A percentile compares a stretch with the other conserved stretches of the same genome.
Evolutionary conservation across 1,139 yeast genomes (phyloP).

Genomic region (Taphrina confusa): DNA sequence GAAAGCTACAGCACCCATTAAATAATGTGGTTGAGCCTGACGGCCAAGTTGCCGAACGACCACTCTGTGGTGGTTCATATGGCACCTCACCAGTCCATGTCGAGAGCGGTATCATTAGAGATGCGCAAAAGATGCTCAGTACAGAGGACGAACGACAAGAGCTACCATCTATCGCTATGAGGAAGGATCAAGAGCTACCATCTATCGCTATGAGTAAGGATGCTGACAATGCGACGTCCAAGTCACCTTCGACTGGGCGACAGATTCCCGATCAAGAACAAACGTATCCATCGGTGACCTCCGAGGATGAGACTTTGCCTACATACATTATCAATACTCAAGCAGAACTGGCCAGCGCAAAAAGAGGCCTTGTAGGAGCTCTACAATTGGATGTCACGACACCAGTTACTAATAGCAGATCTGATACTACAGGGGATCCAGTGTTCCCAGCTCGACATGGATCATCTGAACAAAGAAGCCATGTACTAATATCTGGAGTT

Average conservation of each 20-base stretch:
- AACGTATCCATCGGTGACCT: background rate
- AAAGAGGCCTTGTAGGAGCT: constrained; percentile 2
- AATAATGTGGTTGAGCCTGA: background rate
- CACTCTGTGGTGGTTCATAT: too few species aligned
- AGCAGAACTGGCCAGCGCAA: constrained; percentile 19
- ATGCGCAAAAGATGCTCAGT: too few species aligned
- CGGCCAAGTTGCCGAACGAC: background rate
- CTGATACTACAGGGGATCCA: too few species aligned
- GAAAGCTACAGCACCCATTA: background rate
- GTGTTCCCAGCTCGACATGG: too few species aligned
- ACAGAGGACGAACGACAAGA: too few species aligned
- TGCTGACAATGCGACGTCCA: background rate
- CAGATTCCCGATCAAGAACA: background rate
- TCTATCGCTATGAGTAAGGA: too few species aligned
- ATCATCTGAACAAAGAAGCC: too few species aligned
- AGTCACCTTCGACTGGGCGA: background rate
- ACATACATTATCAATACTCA: constrained; percentile 1
- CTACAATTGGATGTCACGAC: background rate
- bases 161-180: background rate
- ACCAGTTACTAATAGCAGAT: background rate
- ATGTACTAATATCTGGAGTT: too few species aligned
- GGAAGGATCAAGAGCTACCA: background rate
- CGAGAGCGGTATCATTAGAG: too few species aligned
- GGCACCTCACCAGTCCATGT: too few species aligned
- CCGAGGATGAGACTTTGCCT: background rate